A percentile compares a stretch with the other conserved stretches of the same genome.
Conservation (phyloP, 2,329 filamentous ascomycete species). For the Aspergillus sergii region DNA sequence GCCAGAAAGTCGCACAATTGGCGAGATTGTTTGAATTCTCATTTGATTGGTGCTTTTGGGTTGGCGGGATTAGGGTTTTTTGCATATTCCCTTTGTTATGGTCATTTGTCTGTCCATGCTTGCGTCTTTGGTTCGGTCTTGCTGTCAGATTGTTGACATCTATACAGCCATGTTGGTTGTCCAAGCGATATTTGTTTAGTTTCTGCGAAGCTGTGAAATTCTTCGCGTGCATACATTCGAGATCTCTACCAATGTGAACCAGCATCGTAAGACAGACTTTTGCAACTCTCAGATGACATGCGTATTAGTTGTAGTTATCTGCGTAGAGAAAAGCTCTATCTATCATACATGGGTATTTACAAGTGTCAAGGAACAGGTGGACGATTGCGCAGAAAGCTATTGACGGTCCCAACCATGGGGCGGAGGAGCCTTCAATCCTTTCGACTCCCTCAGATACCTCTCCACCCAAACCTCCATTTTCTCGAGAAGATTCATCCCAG, state of each 20-base stretch:
- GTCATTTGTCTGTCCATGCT: slow-evolving; percentile 16
- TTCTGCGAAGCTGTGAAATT: slow-evolving; percentile 31
- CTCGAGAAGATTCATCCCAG: slow-evolving; percentile 38
- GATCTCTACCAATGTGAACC: slow-evolving; percentile 10
- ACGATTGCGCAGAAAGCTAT: background rate
- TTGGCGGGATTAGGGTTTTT: slow-evolving; percentile 30
- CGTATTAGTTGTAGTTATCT: background rate
- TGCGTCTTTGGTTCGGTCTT: slow-evolving; percentile 10
- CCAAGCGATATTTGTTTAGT: slow-evolving; percentile 11
- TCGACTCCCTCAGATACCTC: slow-evolving; percentile 37
- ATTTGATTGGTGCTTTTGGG: slow-evolving; percentile 46
- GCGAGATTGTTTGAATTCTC: slow-evolving; percentile 37
- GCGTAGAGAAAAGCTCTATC: background rate
- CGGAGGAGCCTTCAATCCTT: slow-evolving; percentile 33
- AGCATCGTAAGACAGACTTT: slow-evolving; percentile 4
- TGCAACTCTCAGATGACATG: background rate
- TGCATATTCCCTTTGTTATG: slow-evolving; percentile 28
- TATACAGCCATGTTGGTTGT: slow-evolving; percentile 8
- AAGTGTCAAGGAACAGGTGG: background rate
- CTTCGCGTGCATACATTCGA: slow-evolving; percentile 17
- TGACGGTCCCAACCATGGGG: slow-evolving; percentile 22
- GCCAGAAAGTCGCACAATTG: slow-evolving; percentile 43
- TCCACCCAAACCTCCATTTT: slow-evolving; percentile 45
- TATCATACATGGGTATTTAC: slow-evolving; percentile 19
- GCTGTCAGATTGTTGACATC: slow-evolving; percentile 7